Evolutionary conservation across 73 alveolate genomes (phyloP), one percentile per base, ranked within the genome.

Genomic region (Uronychia binucleata): DNA sequence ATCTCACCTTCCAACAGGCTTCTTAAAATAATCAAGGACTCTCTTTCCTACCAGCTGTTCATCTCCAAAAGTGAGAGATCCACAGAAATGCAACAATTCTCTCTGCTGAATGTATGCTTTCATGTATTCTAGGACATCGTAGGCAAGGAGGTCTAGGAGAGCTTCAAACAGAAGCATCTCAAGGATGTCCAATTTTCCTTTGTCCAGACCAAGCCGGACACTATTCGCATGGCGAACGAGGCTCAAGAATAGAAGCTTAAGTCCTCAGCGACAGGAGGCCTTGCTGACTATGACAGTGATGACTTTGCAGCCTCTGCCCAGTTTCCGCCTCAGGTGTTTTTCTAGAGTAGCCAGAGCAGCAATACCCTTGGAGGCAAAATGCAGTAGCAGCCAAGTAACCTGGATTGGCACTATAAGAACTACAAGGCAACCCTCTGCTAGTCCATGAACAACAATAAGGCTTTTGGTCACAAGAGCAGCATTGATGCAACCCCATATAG

Each of bases 1-100:
- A 77, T 31, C 60, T 33, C 87, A 1, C 82, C 81, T 0, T 33
- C 34, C 14, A 59, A 78, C 67, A 46, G 92, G 31, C n/a, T 86
- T 25, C 82, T 78, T 25, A 86, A 78, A 58, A 30, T 86, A 34
- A 35, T 86, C 79, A 86, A 86, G 78, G 92, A 86, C 31, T 86
- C 92, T 28, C 46, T 86, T 26, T 1, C 8, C 74, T 86, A 57
- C 58, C 83, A 86, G 46, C 78, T 76, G 35, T 59, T 31, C 32
- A 77, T 85, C 33, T 85, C 91, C 31, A 85, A 85, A n/a, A n/a
- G n/a, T n/a, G n/a, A n/a, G n/a, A n/a, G n/a, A n/a, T n/a, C n/a
- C n/a, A n/a, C n/a, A n/a, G n/a, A n/a, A n/a, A 46, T 46, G 83
- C 78, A 86, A 30, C 57, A 67, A 25, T 79, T 74, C 1, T 57